Base-by-base conservation (phyloP, 148 eudicot species). In the Polygonum maritimum region DNA sequence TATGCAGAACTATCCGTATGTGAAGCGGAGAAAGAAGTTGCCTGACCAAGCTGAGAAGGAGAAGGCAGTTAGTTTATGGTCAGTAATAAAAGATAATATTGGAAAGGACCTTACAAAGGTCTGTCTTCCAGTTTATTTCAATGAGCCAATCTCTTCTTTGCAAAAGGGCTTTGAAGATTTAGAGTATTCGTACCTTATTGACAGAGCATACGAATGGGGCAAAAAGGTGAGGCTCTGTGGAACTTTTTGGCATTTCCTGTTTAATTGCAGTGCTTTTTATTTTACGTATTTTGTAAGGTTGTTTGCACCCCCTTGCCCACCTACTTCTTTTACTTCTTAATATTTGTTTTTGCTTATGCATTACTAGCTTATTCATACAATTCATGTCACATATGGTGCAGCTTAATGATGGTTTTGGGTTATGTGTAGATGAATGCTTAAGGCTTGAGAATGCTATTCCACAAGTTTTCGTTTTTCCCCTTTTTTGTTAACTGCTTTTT, bases 61-160 rank as follows among this genome's bases (percentile, higher is more conserved):
- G 74, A 74, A n/a, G 57, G 83, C 80, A 70, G 67, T 81, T 22
- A 78, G 78, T 78, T 76, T 81, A 36, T 81, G 83, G 83, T 81
- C 83, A 57, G 48, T 81, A 76, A 81, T 81, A 38, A 81, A 81
- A 74, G 83, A 81, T 69, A 81, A 81, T 65, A 81, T 81, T 13
- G 83, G 80, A 65, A 81, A 81, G 72, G 83, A 81, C 55, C 83
- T 81, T 55, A 81, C 75, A 7, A 78, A 81, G 75, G 74, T 81
- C 47, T 81, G 80, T 77, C 83, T 81, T 57, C 83, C 83, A 41
- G 83, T 81, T 21, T 81, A 81, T 76, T 81, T 81, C 73, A 81
- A 81, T 75, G 83, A 81, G 65, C 80, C 83, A 10, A 51, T 81
- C 75, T 81, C 83, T 45, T 81, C 80, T 67, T 70, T 81, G 70